These are phyloP conservation scores for Phytophthora ohioensis DNA, from an alignment of 352 stramenopile species.

Conservation along the genomic window DNA sequence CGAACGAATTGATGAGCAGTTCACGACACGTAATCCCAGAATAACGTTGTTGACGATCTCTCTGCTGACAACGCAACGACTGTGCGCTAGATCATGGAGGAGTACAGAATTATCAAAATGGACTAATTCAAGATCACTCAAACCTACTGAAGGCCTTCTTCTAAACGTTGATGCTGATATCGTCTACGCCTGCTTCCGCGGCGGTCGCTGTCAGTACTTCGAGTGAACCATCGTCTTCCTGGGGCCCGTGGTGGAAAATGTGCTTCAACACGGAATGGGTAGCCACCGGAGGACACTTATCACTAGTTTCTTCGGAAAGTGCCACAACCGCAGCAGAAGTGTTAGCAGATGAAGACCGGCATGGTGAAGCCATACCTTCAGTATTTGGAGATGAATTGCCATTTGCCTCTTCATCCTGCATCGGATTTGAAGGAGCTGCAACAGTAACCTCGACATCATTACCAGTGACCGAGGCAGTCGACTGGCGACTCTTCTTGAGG, in stretches of 20 bases:
- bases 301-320: conserved; percentile 2
- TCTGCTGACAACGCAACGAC: too few relatives aligned
- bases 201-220: conserved; percentile 3
- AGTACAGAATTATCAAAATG: too few relatives aligned
- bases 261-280: conserved; percentile 42
- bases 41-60: too few relatives aligned
- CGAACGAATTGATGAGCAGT: too few relatives aligned
- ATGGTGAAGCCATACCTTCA: conserved; percentile 13
- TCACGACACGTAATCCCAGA: too few relatives aligned
- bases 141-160: not conserved
- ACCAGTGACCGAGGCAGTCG: conserved; percentile 16
- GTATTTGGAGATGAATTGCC: not conserved
- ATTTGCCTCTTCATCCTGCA: conserved; percentile 1
- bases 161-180: conserved; percentile 28
- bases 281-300: not conserved
- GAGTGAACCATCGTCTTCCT: conserved; percentile 10
- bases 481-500: conserved; percentile 53
- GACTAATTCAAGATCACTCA: too few relatives aligned
- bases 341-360: conserved; percentile 27
- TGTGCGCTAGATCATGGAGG: too few relatives aligned
- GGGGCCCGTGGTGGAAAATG: conserved; percentile 31
- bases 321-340: conserved; percentile 17
- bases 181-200: conserved; percentile 7
- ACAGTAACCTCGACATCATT: not conserved
- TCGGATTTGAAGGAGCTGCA: not conserved